Percentiles rank a stretch among this genome's conserved stretches.
Evolutionary conservation across 345 rosid genomes (phyloP).

Genomic region (Crucihimalaya himalaica): DNA sequence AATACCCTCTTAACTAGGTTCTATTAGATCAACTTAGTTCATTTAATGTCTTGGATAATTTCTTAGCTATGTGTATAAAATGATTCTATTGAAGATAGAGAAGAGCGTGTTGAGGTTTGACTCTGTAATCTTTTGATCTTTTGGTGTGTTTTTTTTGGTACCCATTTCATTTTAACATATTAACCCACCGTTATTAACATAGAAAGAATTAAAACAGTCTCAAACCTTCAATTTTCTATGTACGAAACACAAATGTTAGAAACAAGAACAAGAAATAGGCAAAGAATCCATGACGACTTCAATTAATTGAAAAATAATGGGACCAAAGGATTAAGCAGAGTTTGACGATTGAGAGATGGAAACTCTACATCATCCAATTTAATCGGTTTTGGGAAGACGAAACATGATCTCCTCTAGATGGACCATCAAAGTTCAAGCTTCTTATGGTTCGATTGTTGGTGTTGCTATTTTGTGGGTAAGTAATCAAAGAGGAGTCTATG

Average conservation of each 20-base stretch:
- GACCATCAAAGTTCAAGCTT: conserved; percentile 38
- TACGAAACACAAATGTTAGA: conserved; percentile 9
- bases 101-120: conserved; percentile 25
- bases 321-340: not conserved
- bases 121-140: conserved; percentile 14
- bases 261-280: not conserved
- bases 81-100: conserved; percentile 4
- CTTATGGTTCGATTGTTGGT: conserved; percentile 12
- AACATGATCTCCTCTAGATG: conserved; percentile 36
- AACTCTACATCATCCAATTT: conserved; percentile 36
- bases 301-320: not conserved
- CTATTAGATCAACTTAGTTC: conserved; percentile 26
- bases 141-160: conserved; percentile 20
- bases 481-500: conserved; percentile 6
- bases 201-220: conserved; percentile 3
- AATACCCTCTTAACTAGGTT: conserved; percentile 17
- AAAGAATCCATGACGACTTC: not conserved
- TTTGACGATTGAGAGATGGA: not conserved
- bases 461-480: conserved; percentile 21
- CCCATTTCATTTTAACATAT: not conserved
- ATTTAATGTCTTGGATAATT: conserved; percentile 18
- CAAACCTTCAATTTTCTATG: conserved; percentile 20
- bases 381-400: conserved; percentile 36
- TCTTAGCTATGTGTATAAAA: conserved; percentile 25
- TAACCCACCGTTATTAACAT: not conserved